phyloP scores from a whole-genome alignment of 1,139 yeast genomes.

The Scheffersomyces lignicola region DNA sequence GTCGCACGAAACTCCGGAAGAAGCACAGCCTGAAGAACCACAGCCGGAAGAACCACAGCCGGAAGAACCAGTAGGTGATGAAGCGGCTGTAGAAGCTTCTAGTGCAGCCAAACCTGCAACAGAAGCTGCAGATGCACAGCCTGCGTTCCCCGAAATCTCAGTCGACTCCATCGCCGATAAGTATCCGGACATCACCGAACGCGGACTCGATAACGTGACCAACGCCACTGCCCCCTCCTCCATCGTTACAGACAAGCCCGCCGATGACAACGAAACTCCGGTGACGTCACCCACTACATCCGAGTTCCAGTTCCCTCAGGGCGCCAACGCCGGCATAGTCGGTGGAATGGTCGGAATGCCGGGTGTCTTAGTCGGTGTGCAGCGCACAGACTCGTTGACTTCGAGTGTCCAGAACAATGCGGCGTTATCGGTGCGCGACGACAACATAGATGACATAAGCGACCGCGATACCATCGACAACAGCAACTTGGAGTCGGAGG shows the following conservation, averaged over 20 bases:
- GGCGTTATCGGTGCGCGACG: slow-evolving; percentile 84
- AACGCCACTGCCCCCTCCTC: slow-evolving; percentile 38
- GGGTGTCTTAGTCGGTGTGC: slow-evolving; percentile 47
- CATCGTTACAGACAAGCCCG: slow-evolving; percentile 24
- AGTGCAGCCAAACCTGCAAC: slow-evolving; percentile 2
- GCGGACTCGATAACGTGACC: slow-evolving; percentile 19
- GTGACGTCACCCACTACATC: slow-evolving; percentile 57
- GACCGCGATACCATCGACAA: slow-evolving; percentile 56
- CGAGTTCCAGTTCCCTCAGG: slow-evolving; percentile 55
- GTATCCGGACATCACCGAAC: slow-evolving; percentile 18
- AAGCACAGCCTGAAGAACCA: slow-evolving; percentile 4
- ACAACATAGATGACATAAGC: slow-evolving; percentile 58
- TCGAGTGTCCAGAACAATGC: slow-evolving; percentile 93
- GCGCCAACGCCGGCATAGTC: slow-evolving; percentile 29
- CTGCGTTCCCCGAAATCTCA: slow-evolving; percentile 3
- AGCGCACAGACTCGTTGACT: slow-evolving; percentile 74
- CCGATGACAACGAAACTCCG: slow-evolving; percentile 49
- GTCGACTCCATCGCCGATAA: slow-evolving; percentile 11
- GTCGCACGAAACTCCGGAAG: slow-evolving; percentile 3
- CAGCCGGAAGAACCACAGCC: not conserved
- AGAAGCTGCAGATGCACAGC: slow-evolving; percentile 6
- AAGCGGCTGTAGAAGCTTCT: not conserved
- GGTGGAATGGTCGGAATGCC: slow-evolving; percentile 52
- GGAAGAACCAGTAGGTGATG: slow-evolving; percentile 1
- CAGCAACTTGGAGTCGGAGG: slow-evolving; percentile 19